Conservation (phyloP, 2,329 filamentous ascomycete genomes). For the Fusarium heterosporum region DNA sequence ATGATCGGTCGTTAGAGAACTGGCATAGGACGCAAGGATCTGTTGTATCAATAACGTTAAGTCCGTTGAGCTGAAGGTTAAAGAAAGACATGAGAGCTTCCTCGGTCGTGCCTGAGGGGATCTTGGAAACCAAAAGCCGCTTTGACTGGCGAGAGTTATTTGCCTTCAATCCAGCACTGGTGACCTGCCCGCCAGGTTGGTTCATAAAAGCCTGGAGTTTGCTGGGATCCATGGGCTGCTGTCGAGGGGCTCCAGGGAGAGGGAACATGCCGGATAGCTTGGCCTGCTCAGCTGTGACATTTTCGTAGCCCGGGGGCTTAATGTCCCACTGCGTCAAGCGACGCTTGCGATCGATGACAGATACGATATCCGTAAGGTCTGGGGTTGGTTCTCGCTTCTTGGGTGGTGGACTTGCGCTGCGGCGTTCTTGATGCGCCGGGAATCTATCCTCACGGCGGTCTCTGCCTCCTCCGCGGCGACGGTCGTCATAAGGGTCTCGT, state of each 20-base stretch:
- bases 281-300: conserved; percentile 96
- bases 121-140: conserved; percentile 87
- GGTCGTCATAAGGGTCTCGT: conserved; percentile 65
- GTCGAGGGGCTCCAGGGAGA: conserved; percentile 91
- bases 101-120: conserved; percentile 79
- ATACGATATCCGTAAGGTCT: conserved; percentile 87
- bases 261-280: conserved; percentile 99
- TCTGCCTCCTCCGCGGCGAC: conserved; percentile 63
- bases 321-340: conserved; percentile 99
- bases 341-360: conserved; percentile 86
- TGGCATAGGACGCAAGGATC: conserved; percentile 90
- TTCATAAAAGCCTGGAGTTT: conserved; percentile 97
- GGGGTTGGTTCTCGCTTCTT: conserved; percentile 97
- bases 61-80: conserved; percentile 95
- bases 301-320: conserved; percentile 97
- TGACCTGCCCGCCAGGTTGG: conserved; percentile 78
- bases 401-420: conserved; percentile 82
- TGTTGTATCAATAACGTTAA: conserved; percentile 86
- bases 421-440: conserved; percentile 64
- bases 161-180: conserved; percentile 85
- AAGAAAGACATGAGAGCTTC: conserved; percentile 86
- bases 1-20: conserved; percentile 80
- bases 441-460: conserved; percentile 57
- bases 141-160: conserved; percentile 95
- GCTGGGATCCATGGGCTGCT: conserved; percentile 94